These are phyloP conservation scores for Exophiala bonariae DNA, from an alignment of 2,329 filamentous ascomycete species.

Conservation along the genomic window DNA sequence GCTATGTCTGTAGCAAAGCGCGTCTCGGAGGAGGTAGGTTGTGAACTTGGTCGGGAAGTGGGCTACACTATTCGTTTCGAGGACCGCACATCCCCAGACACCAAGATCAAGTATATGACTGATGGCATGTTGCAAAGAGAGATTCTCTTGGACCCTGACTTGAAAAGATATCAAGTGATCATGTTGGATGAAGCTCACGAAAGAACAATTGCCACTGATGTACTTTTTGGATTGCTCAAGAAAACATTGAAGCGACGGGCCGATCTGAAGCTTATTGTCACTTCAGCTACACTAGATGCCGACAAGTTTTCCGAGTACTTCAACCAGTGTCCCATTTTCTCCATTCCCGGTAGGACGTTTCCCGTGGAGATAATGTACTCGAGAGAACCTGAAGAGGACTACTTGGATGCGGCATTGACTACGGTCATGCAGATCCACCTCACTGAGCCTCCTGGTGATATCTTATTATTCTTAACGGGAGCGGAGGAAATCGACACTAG, in stretches of 20 bases:
- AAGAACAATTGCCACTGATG: constrained; percentile 91
- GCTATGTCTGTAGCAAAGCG: constrained; percentile 99
- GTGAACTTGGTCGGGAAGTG: constrained; percentile 84
- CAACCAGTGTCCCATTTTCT: constrained; percentile 93
- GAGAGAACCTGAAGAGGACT: constrained; percentile 91
- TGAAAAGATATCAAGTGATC: constrained; percentile 89
- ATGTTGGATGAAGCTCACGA: constrained; percentile 99
- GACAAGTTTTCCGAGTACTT: constrained; percentile 98
- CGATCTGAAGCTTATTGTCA: constrained; percentile 93
- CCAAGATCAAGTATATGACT: constrained; percentile 99
- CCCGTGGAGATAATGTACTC: constrained; percentile 97
- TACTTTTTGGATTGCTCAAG: constrained; percentile 90
- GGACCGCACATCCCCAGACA: constrained; percentile 82
- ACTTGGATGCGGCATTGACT: constrained; percentile 87
- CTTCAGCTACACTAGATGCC: constrained; percentile 91
- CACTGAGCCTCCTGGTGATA: constrained; percentile 87
- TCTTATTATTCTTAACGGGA: constrained; percentile 93
- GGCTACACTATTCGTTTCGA: constrained; percentile 98
- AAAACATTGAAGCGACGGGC: constrained; percentile 83
- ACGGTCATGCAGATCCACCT: constrained; percentile 99
- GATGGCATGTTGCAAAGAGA: constrained; percentile 97
- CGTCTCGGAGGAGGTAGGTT: constrained; percentile 94
- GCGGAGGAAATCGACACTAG: constrained; percentile 97
- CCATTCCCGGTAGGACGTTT: constrained; percentile 90
- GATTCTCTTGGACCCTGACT: constrained; percentile 85